Conservation (phyloP, 2,329 filamentous ascomycete species). For the Colletotrichum tropicicola region DNA sequence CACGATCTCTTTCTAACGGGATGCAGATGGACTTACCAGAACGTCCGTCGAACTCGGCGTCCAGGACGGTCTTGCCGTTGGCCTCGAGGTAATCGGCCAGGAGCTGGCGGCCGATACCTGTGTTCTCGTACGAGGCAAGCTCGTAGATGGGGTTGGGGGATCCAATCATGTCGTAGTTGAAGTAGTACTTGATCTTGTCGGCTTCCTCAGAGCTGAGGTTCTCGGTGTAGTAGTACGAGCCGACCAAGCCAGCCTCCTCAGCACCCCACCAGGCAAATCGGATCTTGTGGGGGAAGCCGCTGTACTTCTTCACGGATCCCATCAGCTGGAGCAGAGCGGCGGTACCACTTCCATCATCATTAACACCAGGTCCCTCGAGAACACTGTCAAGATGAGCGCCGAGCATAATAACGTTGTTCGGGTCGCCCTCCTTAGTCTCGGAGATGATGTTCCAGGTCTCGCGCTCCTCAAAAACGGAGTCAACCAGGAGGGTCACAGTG, state of each 20-base stretch:
- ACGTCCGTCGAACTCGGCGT: conserved; percentile 44
- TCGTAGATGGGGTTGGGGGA: conserved; percentile 46
- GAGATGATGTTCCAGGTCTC: conserved; percentile 51
- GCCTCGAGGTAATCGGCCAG: conserved; percentile 44
- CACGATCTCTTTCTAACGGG: neutral
- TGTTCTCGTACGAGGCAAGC: conserved; percentile 46
- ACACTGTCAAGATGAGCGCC: conserved; percentile 52
- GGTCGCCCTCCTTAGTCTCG: conserved; percentile 52
- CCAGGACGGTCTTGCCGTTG: conserved; percentile 41
- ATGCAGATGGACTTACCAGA: conserved; percentile 24
- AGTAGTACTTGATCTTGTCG: conserved; percentile 70
- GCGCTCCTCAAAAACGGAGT: conserved; percentile 45
- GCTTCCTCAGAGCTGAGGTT: conserved; percentile 45
- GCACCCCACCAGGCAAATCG: conserved; percentile 53
- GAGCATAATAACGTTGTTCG: conserved; percentile 50
- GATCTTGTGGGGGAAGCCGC: conserved; percentile 50
- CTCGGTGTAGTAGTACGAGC: conserved; percentile 50
- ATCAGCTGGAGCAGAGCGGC: conserved; percentile 47
- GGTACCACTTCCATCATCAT: conserved; percentile 50
- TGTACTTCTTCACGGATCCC: conserved; percentile 45
- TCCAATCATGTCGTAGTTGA: conserved; percentile 77
- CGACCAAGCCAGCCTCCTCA: conserved; percentile 52
- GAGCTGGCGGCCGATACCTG: conserved; percentile 43
- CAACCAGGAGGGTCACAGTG: conserved; percentile 44
- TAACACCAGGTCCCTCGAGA: conserved; percentile 48